Conservation (phyloP, 805 yeast genomes). For the Saccharomyces kudriavzevii region DNA sequence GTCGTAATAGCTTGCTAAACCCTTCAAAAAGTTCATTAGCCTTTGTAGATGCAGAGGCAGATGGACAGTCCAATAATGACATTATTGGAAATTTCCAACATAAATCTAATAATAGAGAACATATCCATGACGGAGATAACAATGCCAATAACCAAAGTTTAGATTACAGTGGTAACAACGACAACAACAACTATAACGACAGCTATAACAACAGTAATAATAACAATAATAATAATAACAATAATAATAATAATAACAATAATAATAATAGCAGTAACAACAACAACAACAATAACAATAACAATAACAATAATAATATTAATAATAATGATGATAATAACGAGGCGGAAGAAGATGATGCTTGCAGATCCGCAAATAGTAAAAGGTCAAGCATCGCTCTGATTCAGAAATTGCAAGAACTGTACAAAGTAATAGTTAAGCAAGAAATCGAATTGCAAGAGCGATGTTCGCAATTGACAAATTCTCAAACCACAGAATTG, state of each 20-base stretch:
- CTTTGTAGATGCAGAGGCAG: not conserved
- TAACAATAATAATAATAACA: slow-evolving; percentile 2
- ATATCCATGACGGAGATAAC: slow-evolving; percentile 2
- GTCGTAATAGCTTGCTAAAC: too few relatives aligned
- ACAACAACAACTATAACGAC: slow-evolving; percentile 1
- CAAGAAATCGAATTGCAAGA: slow-evolving; percentile 64
- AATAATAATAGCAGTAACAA: slow-evolving; percentile 5
- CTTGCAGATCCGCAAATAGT: slow-evolving; percentile 9
- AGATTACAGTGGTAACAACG: not conserved
- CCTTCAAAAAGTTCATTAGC: not conserved
- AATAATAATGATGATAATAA: slow-evolving; percentile 15
- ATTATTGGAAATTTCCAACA: not conserved
- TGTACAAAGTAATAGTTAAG: slow-evolving; percentile 60
- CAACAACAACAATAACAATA: slow-evolving; percentile 6
- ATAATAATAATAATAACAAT: slow-evolving; percentile 2
- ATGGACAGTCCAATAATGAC: not conserved
- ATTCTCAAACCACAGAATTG: slow-evolving; percentile 46
- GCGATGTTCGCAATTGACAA: slow-evolving; percentile 54
- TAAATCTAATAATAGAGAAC: not conserved
- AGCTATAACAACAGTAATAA: slow-evolving; percentile 2
- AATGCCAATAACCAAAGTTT: slow-evolving; percentile 3
- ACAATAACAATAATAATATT: slow-evolving; percentile 9
- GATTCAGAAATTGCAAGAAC: slow-evolving; percentile 64
- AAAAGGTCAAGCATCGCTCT: slow-evolving; percentile 38
- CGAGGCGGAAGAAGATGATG: not conserved